Percentiles rank a stretch among this genome's conserved stretches.
Evolutionary conservation across 768 basidiomycete genomes (phyloP).

Genomic region (Trametes gibbosa): DNA sequence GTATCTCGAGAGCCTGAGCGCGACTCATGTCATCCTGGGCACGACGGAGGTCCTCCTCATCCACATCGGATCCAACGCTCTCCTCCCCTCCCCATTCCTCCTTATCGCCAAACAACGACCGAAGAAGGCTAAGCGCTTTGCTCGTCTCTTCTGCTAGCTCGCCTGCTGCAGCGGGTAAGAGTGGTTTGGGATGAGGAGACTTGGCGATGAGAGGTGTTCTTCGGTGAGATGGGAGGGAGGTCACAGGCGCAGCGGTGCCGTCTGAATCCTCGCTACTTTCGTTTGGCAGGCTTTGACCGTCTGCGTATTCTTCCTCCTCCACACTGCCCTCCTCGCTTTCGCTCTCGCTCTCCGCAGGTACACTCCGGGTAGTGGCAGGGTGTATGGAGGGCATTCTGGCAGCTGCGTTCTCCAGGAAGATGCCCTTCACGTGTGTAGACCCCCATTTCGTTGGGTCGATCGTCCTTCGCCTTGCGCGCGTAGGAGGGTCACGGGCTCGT

Average conservation of each 20-base stretch:
- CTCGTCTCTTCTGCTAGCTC: constrained; percentile 45
- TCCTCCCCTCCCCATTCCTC: constrained; percentile 63
- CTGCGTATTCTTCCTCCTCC: neutral
- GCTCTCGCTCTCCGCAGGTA: neutral
- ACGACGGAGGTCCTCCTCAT: constrained; percentile 15
- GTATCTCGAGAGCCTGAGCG: constrained; percentile 1
- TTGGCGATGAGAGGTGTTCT: constrained; percentile 5
- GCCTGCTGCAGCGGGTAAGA: neutral
- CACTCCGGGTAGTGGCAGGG: too few relatives aligned
- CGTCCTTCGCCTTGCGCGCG: constrained; percentile 55
- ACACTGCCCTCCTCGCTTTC: neutral
- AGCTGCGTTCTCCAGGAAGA: constrained; percentile 47
- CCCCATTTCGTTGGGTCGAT: constrained; percentile 77
- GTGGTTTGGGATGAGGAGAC: neutral
- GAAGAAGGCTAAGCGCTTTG: constrained; percentile 46
- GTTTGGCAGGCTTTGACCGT: neutral
- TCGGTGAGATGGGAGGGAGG: neutral
- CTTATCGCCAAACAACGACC: constrained; percentile 49
- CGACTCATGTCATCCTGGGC: neutral
- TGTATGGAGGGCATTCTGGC: neutral
- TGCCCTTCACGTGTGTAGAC: constrained; percentile 66
- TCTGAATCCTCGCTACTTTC: neutral
- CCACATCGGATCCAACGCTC: constrained; percentile 55
- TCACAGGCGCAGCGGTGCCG: neutral
- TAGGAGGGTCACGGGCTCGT: constrained; percentile 44